Conservation (phyloP, 1,284 basidiomycete species). For the Fomes fomentarius region DNA sequence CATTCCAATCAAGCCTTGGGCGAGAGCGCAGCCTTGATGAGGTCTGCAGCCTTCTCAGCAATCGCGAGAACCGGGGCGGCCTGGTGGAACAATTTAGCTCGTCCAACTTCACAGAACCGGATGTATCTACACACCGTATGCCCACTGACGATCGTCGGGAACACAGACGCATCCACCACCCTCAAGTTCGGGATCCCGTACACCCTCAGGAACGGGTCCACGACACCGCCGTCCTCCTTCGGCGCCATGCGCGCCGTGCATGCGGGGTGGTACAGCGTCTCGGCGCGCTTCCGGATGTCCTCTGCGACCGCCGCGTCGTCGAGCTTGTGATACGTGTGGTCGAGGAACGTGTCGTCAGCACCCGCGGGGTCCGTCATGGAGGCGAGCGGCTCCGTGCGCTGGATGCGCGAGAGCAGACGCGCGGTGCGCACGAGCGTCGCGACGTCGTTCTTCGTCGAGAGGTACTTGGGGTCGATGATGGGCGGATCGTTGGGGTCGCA, state of each 20-base stretch:
- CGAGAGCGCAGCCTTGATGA: conserved; percentile 46
- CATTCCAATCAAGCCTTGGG: neutral
- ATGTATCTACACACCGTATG: conserved; percentile 56
- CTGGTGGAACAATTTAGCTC: conserved; percentile 45
- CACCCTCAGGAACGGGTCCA: conserved; percentile 41
- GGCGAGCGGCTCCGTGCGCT: conserved; percentile 52
- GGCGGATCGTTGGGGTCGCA: conserved; percentile 44
- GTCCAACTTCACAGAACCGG: too few species aligned
- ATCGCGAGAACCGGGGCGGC: conserved; percentile 59
- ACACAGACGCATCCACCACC: conserved; percentile 64
- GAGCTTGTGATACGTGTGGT: conserved; percentile 33
- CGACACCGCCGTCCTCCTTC: conserved; percentile 44
- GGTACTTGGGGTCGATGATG: conserved; percentile 53
- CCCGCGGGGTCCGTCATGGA: conserved; percentile 45
- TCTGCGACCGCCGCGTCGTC: conserved; percentile 35
- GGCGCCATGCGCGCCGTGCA: conserved; percentile 64
- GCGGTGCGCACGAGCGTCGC: conserved; percentile 56
- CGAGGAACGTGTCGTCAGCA: conserved; percentile 27
- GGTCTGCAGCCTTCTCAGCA: conserved; percentile 66
- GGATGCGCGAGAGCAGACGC: conserved; percentile 51
- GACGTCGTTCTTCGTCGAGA: conserved; percentile 57
- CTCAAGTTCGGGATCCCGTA: conserved; percentile 47
- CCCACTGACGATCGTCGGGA: conserved; percentile 59
- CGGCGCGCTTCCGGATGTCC: conserved; percentile 47
- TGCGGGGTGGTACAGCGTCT: conserved; percentile 64